These are phyloP conservation scores for Kurtzmaniella fragi DNA, from an alignment of 805 yeast genomes.

Conservation along the genomic window DNA sequence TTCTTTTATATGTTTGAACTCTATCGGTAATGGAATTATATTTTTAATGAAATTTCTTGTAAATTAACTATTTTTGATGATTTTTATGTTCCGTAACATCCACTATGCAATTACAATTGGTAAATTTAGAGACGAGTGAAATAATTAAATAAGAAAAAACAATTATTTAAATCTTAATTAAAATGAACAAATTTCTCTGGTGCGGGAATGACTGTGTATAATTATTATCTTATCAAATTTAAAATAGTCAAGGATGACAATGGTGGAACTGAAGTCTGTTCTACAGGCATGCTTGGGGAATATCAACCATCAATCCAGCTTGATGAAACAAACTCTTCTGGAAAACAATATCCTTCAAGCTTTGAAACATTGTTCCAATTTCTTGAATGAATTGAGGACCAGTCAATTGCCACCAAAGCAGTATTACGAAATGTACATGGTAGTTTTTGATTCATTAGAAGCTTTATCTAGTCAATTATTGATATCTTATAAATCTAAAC, in stretches of 20 bases:
- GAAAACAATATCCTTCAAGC: conserved; percentile 74
- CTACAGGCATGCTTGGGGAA: conserved; percentile 24
- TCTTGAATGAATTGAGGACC: conserved; percentile 77
- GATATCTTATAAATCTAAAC: conserved; percentile 63
- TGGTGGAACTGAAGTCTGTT: conserved; percentile 11
- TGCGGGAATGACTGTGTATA: no score
- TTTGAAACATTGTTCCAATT: conserved; percentile 76
- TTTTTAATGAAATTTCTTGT: no score
- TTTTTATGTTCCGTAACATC: no score
- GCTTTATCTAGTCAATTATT: conserved; percentile 58
- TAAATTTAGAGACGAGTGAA: no score
- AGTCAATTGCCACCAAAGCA: conserved; percentile 77
- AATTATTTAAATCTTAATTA: no score
- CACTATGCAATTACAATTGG: no score
- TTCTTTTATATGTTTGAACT: no score
- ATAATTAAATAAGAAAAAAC: neutral
- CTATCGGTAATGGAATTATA: no score
- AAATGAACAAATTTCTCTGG: no score
- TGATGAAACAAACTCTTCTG: conserved; percentile 74
- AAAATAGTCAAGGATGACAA: neutral
- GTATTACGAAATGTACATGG: conserved; percentile 86
- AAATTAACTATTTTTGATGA: no score
- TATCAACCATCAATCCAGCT: conserved; percentile 65
- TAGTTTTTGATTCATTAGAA: conserved; percentile 78
- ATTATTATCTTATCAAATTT: no score